Evolutionary conservation across 73 alveolate genomes (phyloP).

Genomic region (Paramecium primaurelia): DNA sequence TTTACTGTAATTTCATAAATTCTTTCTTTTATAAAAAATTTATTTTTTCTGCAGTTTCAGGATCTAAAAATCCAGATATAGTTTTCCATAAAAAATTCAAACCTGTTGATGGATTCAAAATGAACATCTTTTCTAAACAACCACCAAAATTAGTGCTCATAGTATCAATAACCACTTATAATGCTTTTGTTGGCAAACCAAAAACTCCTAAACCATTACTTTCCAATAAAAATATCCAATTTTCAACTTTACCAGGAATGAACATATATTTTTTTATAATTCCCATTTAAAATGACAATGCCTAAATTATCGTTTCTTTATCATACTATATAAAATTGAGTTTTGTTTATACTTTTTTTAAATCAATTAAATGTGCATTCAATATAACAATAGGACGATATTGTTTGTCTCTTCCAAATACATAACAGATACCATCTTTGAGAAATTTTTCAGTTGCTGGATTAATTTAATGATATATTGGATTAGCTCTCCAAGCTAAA

Average conservation of each 20-base stretch:
- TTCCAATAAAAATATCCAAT: slow-evolving; percentile 56
- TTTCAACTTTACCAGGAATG: slow-evolving; percentile 54
- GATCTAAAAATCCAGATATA: slow-evolving; percentile 8
- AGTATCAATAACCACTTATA: slow-evolving; percentile 51
- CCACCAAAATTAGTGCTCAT: slow-evolving; percentile 42
- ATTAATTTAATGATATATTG: slow-evolving; percentile 39
- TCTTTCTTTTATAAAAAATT: neutral
- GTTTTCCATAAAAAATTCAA: slow-evolving; percentile 35
- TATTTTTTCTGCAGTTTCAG: slow-evolving; percentile 39
- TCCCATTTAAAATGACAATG: slow-evolving; percentile 50
- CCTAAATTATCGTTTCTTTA: slow-evolving; percentile 33
- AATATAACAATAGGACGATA: slow-evolving; percentile 51
- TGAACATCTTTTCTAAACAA: slow-evolving; percentile 44
- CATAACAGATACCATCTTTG: slow-evolving; percentile 18
- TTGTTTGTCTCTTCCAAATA: slow-evolving; percentile 60
- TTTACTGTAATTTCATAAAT: neutral
- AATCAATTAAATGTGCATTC: slow-evolving; percentile 40
- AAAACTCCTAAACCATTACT: slow-evolving; percentile 56
- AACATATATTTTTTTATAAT: slow-evolving; percentile 54
- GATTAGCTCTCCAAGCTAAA: slow-evolving; percentile 46
- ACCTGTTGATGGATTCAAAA: slow-evolving; percentile 31
- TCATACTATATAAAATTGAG: slow-evolving; percentile 17
- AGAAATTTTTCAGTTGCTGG: slow-evolving; percentile 27
- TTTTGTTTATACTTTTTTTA: neutral
- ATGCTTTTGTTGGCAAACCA: slow-evolving; percentile 48